Percentiles rank a stretch among this genome's conserved stretches.
These are phyloP conservation scores for Leucaena leucocephala DNA, from an alignment of 306 rosid species.

Conservation along the genomic window DNA sequence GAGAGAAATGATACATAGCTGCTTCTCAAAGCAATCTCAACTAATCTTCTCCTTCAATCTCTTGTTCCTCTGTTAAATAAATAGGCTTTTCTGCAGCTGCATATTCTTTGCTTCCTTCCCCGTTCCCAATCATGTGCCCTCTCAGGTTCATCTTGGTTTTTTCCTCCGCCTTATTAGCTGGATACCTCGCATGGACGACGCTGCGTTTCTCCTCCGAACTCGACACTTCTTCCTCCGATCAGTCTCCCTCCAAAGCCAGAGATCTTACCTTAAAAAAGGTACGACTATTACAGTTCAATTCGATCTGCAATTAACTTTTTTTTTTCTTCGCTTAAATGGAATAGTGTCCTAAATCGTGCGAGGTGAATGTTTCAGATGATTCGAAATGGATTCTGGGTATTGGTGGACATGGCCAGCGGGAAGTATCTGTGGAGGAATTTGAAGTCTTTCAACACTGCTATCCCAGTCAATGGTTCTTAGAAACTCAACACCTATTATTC, in stretches of 20 bases:
- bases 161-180: constrained; percentile 69
- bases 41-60: neutral
- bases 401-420: constrained; percentile 84
- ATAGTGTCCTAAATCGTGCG: neutral
- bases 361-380: constrained; percentile 46
- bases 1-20: neutral
- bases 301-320: neutral
- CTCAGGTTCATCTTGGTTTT: constrained; percentile 74
- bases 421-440: constrained; percentile 75
- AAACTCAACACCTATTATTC: neutral
- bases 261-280: constrained; percentile 45
- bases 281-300: neutral
- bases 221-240: constrained; percentile 1
- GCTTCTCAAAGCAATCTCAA: neutral
- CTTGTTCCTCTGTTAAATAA: neutral
- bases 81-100: neutral
- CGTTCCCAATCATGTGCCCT: constrained; percentile 61
- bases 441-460: constrained; percentile 36
- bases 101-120: neutral
- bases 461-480: constrained; percentile 38
- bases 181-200: constrained; percentile 67
- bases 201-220: constrained; percentile 45
- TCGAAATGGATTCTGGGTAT: constrained; percentile 62
- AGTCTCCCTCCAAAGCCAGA: constrained; percentile 30
- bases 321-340: neutral